A percentile compares a stretch with the other conserved stretches of the same genome.
Evolutionary conservation across 805 yeast species (phyloP).

Genomic region (Nakazawaea wickerhamii): DNA sequence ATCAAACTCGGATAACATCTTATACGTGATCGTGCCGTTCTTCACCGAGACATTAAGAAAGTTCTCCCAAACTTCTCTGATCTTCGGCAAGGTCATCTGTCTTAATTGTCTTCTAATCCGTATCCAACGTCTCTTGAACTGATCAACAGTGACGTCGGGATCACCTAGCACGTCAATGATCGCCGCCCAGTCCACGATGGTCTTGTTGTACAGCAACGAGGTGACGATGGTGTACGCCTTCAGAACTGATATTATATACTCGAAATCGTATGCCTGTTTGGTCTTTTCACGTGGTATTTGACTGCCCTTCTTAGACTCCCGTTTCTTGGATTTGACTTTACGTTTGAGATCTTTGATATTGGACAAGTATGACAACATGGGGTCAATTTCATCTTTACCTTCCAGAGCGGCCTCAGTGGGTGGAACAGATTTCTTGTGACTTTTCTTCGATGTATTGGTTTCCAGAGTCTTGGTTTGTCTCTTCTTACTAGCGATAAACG

Average conservation of each 20-base stretch:
- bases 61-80: slow-evolving; percentile 58
- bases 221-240: slow-evolving; percentile 65
- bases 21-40: slow-evolving; percentile 43
- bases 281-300: slow-evolving; percentile 13
- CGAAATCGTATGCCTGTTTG: neutral
- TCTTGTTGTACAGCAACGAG: slow-evolving; percentile 45
- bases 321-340: slow-evolving; percentile 9
- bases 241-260: slow-evolving; percentile 47
- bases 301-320: too few relatives aligned
- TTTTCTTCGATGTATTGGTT: neutral
- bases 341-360: neutral
- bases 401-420: neutral
- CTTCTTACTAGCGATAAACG: neutral
- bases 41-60: slow-evolving; percentile 55
- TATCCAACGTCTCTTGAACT: slow-evolving; percentile 5
- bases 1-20: slow-evolving; percentile 47
- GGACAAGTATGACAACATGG: slow-evolving; percentile 8
- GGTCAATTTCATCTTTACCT: slow-evolving; percentile 7
- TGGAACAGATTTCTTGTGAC: neutral
- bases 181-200: slow-evolving; percentile 55
- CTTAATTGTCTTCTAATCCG: slow-evolving; percentile 37
- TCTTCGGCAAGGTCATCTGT: slow-evolving; percentile 46
- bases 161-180: slow-evolving; percentile 47
- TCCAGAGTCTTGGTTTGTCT: neutral
- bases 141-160: slow-evolving; percentile 22